phyloP scores from a whole-genome alignment of 768 basidiomycete species.

The Saitozyma sp. region DNA sequence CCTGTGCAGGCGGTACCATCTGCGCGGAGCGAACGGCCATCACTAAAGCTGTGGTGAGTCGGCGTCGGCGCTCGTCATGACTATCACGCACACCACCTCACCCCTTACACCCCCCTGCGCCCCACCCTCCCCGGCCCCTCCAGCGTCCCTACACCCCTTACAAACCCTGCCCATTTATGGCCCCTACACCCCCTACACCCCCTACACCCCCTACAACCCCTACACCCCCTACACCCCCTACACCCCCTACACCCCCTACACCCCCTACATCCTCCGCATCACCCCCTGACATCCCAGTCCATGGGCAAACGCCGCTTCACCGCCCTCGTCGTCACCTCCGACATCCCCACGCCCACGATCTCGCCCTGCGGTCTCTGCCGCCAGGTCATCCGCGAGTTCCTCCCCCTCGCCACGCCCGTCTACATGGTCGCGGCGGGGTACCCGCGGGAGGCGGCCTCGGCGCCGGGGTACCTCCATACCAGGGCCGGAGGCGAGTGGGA shows the following conservation, averaged over 20 bases:
- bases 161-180: no score
- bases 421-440: slow-evolving; percentile 48
- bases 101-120: not conserved
- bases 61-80: not conserved
- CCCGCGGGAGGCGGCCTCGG: slow-evolving; percentile 3
- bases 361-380: slow-evolving; percentile 95
- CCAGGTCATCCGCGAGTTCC: slow-evolving; percentile 62
- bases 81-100: slow-evolving; percentile 14
- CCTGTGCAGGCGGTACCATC: slow-evolving; percentile 70
- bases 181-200: no score
- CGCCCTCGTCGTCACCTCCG: slow-evolving; percentile 14
- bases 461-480: slow-evolving; percentile 60
- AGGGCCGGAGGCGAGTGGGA: slow-evolving; percentile 57
- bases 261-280: not conserved
- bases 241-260: not conserved
- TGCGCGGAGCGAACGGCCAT: slow-evolving; percentile 94
- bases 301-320: slow-evolving; percentile 9
- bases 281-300: slow-evolving; percentile 1
- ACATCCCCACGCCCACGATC: slow-evolving; percentile 60
- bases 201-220: not conserved
- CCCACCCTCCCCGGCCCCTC: no score
- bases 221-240: not conserved
- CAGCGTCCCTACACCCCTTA: no score
- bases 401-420: slow-evolving; percentile 56
- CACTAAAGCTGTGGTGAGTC: slow-evolving; percentile 84